phyloP scores from a whole-genome alignment of 768 basidiomycete species.

The Boletales sp. region DNA sequence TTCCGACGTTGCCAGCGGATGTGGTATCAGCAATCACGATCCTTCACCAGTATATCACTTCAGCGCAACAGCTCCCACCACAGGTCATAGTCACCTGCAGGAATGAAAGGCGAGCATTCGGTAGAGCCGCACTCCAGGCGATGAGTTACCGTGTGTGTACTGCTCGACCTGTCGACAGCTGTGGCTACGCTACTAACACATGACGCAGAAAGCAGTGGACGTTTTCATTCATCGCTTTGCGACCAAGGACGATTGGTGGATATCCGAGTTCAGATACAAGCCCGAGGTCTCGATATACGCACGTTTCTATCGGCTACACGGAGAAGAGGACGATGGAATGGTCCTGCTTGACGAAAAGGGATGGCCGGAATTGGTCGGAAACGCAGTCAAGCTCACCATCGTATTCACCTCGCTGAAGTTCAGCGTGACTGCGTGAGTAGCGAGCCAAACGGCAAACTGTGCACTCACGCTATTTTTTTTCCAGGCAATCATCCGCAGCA shows the following conservation, averaged over 20 bases:
- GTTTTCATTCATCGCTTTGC: conserved; percentile 33
- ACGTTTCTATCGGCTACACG: conserved; percentile 31
- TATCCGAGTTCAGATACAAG: conserved; percentile 32
- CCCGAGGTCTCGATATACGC: conserved; percentile 33
- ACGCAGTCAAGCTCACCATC: conserved; percentile 29
- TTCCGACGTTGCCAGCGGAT: conserved; percentile 21
- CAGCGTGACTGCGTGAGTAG: conserved; percentile 29
- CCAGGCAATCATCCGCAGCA: conserved; percentile 25
- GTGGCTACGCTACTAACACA: conserved; percentile 6
- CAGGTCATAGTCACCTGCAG: conserved; percentile 32
- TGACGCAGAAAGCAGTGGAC: conserved; percentile 26
- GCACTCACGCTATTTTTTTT: background rate
- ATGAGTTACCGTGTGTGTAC: conserved; percentile 32
- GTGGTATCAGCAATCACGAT: conserved; percentile 26
- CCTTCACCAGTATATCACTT: conserved; percentile 28
- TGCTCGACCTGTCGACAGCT: background rate
- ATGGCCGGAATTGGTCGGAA: conserved; percentile 31
- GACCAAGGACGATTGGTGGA: conserved; percentile 35
- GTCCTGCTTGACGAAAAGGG: conserved; percentile 30
- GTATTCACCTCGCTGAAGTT: conserved; percentile 35
- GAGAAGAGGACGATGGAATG: conserved; percentile 33
- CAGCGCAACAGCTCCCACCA: conserved; percentile 27
- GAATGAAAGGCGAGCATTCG: conserved; percentile 29
- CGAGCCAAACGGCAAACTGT: background rate
- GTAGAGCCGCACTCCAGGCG: conserved; percentile 27